Base-by-base conservation (phyloP, 2,329 filamentous ascomycete genomes). In the Claviceps arundinis region DNA sequence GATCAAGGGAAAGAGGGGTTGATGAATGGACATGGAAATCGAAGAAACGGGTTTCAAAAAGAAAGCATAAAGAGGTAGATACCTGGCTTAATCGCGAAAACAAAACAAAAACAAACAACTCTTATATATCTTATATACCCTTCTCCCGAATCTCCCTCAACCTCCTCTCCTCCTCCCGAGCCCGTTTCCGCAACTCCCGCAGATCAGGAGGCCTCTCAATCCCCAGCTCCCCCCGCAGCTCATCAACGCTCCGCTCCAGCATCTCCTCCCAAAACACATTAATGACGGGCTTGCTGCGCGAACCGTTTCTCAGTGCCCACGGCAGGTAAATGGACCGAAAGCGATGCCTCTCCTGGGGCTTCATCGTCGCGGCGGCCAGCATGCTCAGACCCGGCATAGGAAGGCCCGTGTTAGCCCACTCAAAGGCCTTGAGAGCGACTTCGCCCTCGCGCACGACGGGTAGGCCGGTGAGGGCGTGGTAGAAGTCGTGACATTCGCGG, bases 201-300 rank as follows among this genome's bases (percentile, higher is more conserved):
- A 97, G 70, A 68, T 97, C 89, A 7, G 90, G 88, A 38, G 93
- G 93, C 64, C 80, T 81, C 72, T 97, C 89, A 51, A 98, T 89
- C 2, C 87, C 84, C 60, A 98, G 65, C 64, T 89, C 77, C 4
- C 63, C 67, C 57, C 93, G 78, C 65, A 98, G 64, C 57, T 84
- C 86, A 50, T 81, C 76, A 26, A 95, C 87, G 67, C 95, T 84
- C 53, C 82, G 87, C 70, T 90, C 84, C 58, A 98, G 69, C 70
- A 91, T 80, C 73, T 97, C 89, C 70, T 98, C 93, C 93, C 93
- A 98, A 65, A 95, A 98, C 1, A 98, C 84, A 67, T 96, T 96
- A 58, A 98, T 90, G 37, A 97, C 74, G 63, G 95, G 87, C 61
- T 85, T 81, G 47, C 82, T 78, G 52, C 78, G 71, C 57, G 89